Evolutionary conservation across 345 rosid species (phyloP), one percentile per base, ranked within the genome.

Genomic region (Pugionium cornutum): DNA sequence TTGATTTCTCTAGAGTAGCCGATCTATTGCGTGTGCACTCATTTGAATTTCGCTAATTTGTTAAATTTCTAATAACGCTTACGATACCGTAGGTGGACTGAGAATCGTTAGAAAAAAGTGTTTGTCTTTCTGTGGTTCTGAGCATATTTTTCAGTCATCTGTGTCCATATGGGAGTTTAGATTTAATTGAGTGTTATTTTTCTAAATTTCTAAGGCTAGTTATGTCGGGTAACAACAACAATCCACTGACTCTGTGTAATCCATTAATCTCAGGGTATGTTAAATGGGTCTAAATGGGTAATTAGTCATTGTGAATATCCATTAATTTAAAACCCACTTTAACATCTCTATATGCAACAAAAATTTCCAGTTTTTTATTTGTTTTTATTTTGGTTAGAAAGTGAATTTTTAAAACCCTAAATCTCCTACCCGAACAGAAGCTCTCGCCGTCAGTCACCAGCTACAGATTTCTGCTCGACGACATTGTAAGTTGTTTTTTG

Each of bases 221-320:
- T 46, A 88, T 90, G 88, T 78, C 95, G 53, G 65, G 78, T 66
- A 90, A 74, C 77, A 84, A 76, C 65, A 78, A 76, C 63, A 90
- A 84, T 45, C 86, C 80, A n/a, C 69, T 83, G 31, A 94, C 18
- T 18, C 18, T 18, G 18, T 18, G 18, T 18, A 18, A 18, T 18
- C 18, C 18, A 18, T 18, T 18, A 18, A 18, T 18, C 18, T 18
- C 18, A 18, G 18, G 18, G 18, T 18, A 18, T 18, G 18, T 18
- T 18, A 18, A 18, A 18, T 18, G 18, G 18, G 18, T 18, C 18
- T 18, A 18, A 18, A 18, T 18, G 18, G 18, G 18, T 18, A 18
- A 18, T 18, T 18, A 18, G 18, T 18, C 18, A 18, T 18, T 18
- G 18, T 18, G 18, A 18, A 18, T 18, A 18, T 18, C 18, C 18